Evolutionary conservation across 2,329 filamentous ascomycete genomes (phyloP), one percentile per base, ranked within the genome.

Genomic region (Aureobasidium sp.): DNA sequence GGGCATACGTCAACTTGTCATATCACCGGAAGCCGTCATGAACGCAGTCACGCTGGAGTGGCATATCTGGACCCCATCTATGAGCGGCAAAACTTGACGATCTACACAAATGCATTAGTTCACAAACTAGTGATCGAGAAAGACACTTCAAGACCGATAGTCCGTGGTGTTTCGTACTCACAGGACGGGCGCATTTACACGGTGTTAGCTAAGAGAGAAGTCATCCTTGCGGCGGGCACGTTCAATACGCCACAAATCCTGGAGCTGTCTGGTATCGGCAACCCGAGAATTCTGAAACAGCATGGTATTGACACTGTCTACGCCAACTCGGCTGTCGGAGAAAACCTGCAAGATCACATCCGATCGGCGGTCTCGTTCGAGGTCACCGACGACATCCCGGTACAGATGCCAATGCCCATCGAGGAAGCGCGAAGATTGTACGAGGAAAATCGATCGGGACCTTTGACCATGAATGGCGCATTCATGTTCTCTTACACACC

Each of bases 241-340:
- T 67, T 78, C 25, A 73, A 74, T 60, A 79, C 77, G n/a, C 81
- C 74, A 3, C 77, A 75, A 62, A 66, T 80, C n/a, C 72, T 78
- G 11, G 80, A 84, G 56, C 68, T 83, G 1, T 82, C 79, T 0
- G 81, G 81, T 0, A 71, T 84, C 22, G 81, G 80, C 2, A 66
- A 48, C 5, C 35, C 49, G 25, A 45, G 19, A 6, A 34, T 75
- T 1, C 66, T 78, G 6, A 58, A 66, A n/a, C 61, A 64, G 2
- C 70, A 68, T 3, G 69, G 70, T 1, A 70, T 77, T 30, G 56
- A 66, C 7, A 6, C 32, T 7, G 16, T 71, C 30, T 59, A 76
- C 8, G 60, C 65, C n/a, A 71, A 69, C 30, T 59, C 64, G 1
- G 67, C 67, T 14, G 72, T 77, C 2, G 75, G 75, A 19, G 70